Evolutionary conservation across 2,329 filamentous ascomycete genomes (phyloP).

Genomic region (Fusarium xylarioides): DNA sequence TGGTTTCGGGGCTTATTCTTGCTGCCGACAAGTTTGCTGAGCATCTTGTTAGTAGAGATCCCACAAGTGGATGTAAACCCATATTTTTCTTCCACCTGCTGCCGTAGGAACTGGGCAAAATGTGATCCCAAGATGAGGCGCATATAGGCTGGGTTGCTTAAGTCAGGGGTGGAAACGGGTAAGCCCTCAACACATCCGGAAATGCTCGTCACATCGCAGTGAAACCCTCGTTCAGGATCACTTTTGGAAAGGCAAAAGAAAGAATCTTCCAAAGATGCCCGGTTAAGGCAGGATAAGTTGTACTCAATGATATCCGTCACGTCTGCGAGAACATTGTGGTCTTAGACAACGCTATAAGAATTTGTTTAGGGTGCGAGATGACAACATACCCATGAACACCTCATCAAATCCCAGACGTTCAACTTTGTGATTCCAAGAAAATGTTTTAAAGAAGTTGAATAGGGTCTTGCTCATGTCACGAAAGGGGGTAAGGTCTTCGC

Average conservation of each 20-base stretch:
- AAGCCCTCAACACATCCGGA: conserved; percentile 66
- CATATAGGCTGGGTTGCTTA: conserved; percentile 56
- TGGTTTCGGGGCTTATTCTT: conserved; percentile 88
- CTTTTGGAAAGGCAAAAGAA: conserved; percentile 81
- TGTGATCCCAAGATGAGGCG: conserved; percentile 83
- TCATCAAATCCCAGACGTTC: conserved; percentile 93
- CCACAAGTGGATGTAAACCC: conserved; percentile 91
- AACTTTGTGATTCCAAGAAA: conserved; percentile 80
- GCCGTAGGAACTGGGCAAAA: conserved; percentile 77
- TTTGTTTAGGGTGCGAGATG: neutral
- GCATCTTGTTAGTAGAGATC: conserved; percentile 85
- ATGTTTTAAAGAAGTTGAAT: conserved; percentile 75
- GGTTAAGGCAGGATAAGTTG: conserved; percentile 78
- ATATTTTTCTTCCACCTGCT: conserved; percentile 75
- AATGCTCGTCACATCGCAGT: conserved; percentile 75
- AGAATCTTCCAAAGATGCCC: conserved; percentile 68
- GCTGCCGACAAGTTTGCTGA: conserved; percentile 86
- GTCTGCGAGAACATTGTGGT: conserved; percentile 60
- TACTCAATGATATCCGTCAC: conserved; percentile 87
- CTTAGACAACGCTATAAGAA: conserved; percentile 7
- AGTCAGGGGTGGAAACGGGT: conserved; percentile 31
- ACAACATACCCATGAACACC: conserved; percentile 62
- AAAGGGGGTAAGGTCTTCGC: conserved; percentile 87
- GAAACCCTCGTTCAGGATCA: conserved; percentile 83
- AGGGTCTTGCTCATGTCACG: conserved; percentile 85